phyloP scores from a whole-genome alignment of 1,139 yeast species.

The Citeromyces siamensis region DNA sequence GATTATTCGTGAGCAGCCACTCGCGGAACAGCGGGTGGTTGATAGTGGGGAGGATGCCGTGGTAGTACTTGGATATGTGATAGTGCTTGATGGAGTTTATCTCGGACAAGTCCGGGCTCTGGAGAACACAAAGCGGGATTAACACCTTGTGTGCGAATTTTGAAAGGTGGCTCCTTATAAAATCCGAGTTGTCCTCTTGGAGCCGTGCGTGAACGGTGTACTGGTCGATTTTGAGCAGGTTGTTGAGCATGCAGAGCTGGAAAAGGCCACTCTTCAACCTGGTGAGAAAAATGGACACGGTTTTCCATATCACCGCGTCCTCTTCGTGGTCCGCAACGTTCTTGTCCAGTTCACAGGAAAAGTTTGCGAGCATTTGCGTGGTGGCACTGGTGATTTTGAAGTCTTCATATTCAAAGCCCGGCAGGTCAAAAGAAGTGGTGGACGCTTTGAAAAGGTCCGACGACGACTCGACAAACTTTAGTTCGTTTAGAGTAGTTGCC shows the following conservation, averaged over 20 bases:
- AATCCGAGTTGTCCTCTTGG: too few relatives aligned
- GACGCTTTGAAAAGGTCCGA: neutral
- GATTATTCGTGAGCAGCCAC: neutral
- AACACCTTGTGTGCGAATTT: neutral
- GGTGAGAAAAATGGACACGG: neutral
- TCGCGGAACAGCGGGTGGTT: neutral
- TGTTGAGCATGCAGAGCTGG: neutral
- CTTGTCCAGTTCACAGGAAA: neutral
- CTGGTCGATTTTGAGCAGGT: neutral
- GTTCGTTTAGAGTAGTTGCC: neutral
- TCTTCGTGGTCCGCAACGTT: neutral
- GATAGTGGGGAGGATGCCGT: neutral
- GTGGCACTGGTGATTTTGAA: neutral
- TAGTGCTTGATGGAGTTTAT: neutral
- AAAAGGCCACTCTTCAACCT: neutral
- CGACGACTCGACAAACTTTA: neutral
- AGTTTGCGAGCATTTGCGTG: neutral
- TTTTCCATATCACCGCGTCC: neutral
- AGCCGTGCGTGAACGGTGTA: neutral
- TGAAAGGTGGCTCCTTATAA: too few relatives aligned
- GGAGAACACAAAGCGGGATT: neutral
- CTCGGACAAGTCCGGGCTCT: neutral
- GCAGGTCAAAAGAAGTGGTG: neutral
- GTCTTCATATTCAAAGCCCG: neutral
- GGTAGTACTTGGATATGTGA: neutral